Percentiles rank a stretch among this genome's conserved stretches.
Conservation (phyloP, 192 early-diverging fungal genomes). For the Phycomyces blakesleeanus region DNA sequence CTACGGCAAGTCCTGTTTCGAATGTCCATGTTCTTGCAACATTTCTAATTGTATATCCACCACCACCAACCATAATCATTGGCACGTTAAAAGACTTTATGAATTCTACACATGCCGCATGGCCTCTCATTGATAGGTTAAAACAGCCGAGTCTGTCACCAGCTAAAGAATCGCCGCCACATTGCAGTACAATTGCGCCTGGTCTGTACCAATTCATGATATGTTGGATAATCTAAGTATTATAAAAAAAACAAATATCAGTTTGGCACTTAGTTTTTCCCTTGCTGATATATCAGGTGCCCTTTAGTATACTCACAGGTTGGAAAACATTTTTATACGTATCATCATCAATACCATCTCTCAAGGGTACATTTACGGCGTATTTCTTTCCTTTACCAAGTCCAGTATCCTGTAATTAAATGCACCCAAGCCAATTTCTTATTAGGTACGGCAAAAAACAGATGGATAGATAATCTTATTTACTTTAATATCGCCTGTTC, state of each 20-base stretch:
- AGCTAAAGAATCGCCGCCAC: conserved; percentile 93
- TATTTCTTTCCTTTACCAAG: conserved; percentile 86
- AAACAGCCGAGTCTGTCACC: conserved; percentile 92
- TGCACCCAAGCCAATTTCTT: too few species aligned
- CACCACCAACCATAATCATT: conserved; percentile 90
- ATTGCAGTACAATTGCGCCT: conserved; percentile 87
- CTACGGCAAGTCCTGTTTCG: conserved; percentile 84
- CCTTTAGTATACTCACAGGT: conserved; percentile 59
- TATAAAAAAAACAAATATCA: neutral
- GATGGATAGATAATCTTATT: conserved; percentile 8
- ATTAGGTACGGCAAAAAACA: too few species aligned
- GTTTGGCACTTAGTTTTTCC: too few species aligned
- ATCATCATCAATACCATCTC: conserved; percentile 91
- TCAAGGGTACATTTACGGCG: conserved; percentile 93
- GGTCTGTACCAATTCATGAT: conserved; percentile 96
- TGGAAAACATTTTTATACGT: conserved; percentile 90
- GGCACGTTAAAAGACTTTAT: conserved; percentile 90
- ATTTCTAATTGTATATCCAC: conserved; percentile 97
- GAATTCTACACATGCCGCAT: conserved; percentile 91
- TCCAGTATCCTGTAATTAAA: conserved; percentile 97
- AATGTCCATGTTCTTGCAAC: conserved; percentile 93
- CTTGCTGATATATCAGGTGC: too few species aligned
- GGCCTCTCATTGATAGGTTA: conserved; percentile 91
- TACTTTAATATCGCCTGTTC: conserved; percentile 91
- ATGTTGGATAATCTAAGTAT: conserved; percentile 43